phyloP scores from a whole-genome alignment of 352 stramenopile genomes.

The Pythium brachiatum region DNA sequence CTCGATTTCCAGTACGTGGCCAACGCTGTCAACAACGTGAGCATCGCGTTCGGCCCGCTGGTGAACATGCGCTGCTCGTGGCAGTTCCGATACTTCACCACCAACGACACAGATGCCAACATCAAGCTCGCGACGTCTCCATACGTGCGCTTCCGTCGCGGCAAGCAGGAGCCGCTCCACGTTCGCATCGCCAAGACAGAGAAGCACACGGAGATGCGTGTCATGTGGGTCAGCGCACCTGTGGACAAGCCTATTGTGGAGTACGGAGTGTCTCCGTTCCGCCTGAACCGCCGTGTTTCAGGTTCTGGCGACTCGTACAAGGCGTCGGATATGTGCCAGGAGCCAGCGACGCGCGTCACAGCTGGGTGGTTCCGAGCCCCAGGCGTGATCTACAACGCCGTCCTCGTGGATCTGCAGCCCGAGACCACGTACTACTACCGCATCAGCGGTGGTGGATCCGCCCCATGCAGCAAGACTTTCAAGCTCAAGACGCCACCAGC shows the following conservation, averaged over 20 bases:
- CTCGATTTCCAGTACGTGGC: conserved; percentile 24
- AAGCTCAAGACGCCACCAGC: conserved; percentile 21
- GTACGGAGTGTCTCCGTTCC: conserved; percentile 5
- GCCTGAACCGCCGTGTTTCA: not conserved
- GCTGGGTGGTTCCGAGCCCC: conserved; percentile 1
- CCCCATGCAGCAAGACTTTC: conserved; percentile 11
- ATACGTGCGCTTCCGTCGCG: conserved; percentile 15
- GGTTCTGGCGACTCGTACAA: conserved; percentile 15
- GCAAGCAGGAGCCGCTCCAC: conserved; percentile 26
- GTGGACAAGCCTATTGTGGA: conserved; percentile 11
- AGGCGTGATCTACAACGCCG: not conserved
- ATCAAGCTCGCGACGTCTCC: conserved; percentile 11
- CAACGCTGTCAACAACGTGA: too few species aligned
- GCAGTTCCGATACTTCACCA: conserved; percentile 31
- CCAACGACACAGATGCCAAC: not conserved
- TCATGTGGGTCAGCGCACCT: conserved; percentile 22
- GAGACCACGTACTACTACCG: conserved; percentile 15
- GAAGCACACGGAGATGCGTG: conserved; percentile 17
- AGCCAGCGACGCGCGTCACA: not conserved
- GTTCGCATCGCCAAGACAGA: conserved; percentile 24
- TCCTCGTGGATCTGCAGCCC: not conserved
- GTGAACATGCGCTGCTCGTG: conserved; percentile 38
- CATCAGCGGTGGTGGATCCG: conserved; percentile 6
- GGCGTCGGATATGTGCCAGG: conserved; percentile 32
- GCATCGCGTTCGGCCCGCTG: conserved; percentile 21